phyloP scores from a whole-genome alignment of 345 rosid species.

The Gossypium rotundifolium region DNA sequence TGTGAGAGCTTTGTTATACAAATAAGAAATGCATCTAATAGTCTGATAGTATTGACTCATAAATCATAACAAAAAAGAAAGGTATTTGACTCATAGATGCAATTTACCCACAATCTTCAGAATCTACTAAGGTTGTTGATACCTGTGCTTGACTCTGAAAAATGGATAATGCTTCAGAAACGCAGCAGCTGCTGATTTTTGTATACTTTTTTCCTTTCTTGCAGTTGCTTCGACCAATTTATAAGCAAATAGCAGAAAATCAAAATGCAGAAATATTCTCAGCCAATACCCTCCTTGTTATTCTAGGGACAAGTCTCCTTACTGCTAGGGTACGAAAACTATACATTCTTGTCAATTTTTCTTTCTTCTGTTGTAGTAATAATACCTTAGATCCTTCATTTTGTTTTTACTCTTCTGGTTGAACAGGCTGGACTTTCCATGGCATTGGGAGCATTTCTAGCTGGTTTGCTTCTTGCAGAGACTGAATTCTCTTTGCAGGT shows the following conservation, averaged over 20 bases:
- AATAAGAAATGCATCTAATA: background rate
- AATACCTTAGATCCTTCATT: conserved; percentile 1
- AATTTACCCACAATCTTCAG: background rate
- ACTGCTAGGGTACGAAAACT: conserved; percentile 81
- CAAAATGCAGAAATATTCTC: conserved; percentile 98
- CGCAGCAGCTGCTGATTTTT: background rate
- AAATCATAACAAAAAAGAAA: no score
- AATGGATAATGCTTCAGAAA: conserved; percentile 2
- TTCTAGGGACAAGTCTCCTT: conserved; percentile 96
- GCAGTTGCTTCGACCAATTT: conserved; percentile 98
- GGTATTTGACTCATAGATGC: background rate
- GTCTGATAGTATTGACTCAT: background rate
- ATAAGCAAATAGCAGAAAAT: conserved; percentile 95
- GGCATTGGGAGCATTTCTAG: conserved; percentile 98
- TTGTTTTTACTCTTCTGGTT: conserved; percentile 13
- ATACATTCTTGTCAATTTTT: conserved; percentile 18
- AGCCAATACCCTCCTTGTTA: conserved; percentile 92
- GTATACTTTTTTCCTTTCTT: conserved; percentile 9
- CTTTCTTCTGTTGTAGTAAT: conserved; percentile 1
- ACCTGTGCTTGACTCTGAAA: conserved; percentile 6
- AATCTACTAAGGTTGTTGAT: background rate
- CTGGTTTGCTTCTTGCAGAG: conserved; percentile 98
- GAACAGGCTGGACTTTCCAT: conserved; percentile 98
- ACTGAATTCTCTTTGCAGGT: conserved; percentile 99
- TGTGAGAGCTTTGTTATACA: background rate